phyloP scores from a whole-genome alignment of 768 basidiomycete genomes.

The Leccinellum albellum region DNA sequence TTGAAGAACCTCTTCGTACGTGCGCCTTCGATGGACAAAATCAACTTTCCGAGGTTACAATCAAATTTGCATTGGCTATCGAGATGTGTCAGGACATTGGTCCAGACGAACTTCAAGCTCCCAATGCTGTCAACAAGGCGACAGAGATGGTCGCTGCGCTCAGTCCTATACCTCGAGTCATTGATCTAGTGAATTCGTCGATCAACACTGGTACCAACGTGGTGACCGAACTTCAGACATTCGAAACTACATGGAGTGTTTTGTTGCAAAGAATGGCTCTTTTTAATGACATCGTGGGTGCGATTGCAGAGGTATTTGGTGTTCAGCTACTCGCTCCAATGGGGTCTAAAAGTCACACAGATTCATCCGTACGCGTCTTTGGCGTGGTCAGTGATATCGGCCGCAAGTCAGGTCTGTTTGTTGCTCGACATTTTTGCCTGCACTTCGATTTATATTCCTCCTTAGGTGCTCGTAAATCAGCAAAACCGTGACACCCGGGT shows the following conservation, averaged over 20 bases:
- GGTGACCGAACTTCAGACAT: conserved; percentile 5
- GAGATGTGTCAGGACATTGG: neutral
- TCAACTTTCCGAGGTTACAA: neutral
- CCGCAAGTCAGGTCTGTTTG: conserved; percentile 14
- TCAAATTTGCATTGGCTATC: conserved; percentile 12
- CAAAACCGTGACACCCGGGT: conserved; percentile 12
- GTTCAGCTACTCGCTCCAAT: neutral
- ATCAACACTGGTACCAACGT: neutral
- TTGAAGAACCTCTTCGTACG: conserved; percentile 10
- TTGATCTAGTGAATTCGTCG: neutral
- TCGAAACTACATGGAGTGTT: conserved; percentile 17
- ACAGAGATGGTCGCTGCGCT: neutral
- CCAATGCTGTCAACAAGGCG: conserved; percentile 7
- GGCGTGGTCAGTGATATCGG: conserved; percentile 23
- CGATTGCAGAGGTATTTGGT: conserved; percentile 12
- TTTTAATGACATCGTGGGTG: conserved; percentile 10
- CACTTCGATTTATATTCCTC: neutral
- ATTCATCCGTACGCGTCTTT: conserved; percentile 17
- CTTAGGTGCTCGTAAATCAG: conserved; percentile 18
- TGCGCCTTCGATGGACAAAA: neutral
- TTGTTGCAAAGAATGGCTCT: conserved; percentile 11
- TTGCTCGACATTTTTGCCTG: neutral
- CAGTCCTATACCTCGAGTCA: neutral
- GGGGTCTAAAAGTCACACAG: conserved; percentile 4
- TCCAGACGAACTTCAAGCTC: conserved; percentile 15